phyloP scores from a whole-genome alignment of 306 rosid species.

The Neltuma alba region DNA sequence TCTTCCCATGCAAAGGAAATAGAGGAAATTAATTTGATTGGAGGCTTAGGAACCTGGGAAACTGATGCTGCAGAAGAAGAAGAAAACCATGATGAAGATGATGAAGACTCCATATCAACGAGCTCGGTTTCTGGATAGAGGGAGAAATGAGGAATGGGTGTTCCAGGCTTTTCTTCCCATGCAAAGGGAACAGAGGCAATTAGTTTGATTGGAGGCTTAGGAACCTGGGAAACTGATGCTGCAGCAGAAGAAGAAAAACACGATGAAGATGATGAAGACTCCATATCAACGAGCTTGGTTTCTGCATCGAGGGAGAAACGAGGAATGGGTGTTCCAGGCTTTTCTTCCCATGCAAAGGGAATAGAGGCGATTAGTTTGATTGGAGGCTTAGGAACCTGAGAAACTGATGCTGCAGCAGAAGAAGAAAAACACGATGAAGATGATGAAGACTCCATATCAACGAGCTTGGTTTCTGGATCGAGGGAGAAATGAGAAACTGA shows the following conservation, averaged over 20 bases:
- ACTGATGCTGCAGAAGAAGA: neutral
- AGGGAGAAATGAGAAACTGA: conserved; percentile 37
- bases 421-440: neutral
- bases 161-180: conserved; percentile 89
- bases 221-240: conserved; percentile 25
- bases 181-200: conserved; percentile 72
- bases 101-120: conserved; percentile 37
- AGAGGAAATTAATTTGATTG: conserved; percentile 59
- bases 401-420: neutral
- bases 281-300: conserved; percentile 29
- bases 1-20: conserved; percentile 87
- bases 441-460: conserved; percentile 37
- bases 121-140: conserved; percentile 24
- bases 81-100: neutral
- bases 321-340: conserved; percentile 68
- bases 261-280: conserved; percentile 13
- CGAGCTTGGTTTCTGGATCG: conserved; percentile 16
- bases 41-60: conserved; percentile 35
- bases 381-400: conserved; percentile 37
- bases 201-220: conserved; percentile 47
- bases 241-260: neutral
- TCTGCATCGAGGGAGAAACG: conserved; percentile 38
- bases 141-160: conserved; percentile 51
- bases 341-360: conserved; percentile 86
- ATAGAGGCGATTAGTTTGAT: conserved; percentile 63